Percentiles rank a stretch among this genome's conserved stretches.
phyloP scores from a whole-genome alignment of 495 filamentous ascomycete species.

The Aspergillus steynii region DNA sequence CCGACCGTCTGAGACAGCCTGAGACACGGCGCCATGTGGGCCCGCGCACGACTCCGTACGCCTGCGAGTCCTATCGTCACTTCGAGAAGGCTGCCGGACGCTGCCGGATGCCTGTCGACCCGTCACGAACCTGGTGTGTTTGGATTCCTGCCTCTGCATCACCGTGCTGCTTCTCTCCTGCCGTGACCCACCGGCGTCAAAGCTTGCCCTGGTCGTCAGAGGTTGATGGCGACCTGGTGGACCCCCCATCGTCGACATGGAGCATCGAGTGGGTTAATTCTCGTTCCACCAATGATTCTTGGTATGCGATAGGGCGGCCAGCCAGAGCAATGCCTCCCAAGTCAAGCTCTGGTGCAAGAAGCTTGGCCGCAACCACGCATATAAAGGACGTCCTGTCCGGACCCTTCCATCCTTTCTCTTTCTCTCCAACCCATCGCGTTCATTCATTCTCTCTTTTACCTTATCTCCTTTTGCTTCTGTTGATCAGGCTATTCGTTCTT shows the following conservation, averaged over 20 bases:
- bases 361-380: background rate
- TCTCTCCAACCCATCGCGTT: background rate
- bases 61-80: too few species aligned
- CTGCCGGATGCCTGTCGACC: background rate
- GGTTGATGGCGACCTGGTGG: background rate
- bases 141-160: background rate
- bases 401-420: background rate
- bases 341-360: background rate
- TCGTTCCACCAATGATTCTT: background rate
- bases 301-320: background rate
- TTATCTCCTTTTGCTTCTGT: conserved; percentile 8
- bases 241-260: background rate
- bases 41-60: too few species aligned
- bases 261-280: background rate
- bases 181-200: background rate
- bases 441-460: conserved; percentile 1
- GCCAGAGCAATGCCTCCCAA: background rate
- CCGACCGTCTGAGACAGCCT: background rate
- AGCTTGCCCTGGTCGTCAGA: background rate
- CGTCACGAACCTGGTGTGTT: background rate
- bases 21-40: background rate
- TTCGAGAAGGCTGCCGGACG: background rate
- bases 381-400: background rate
- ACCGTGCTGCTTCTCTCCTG: background rate
- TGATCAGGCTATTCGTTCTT: conserved; percentile 17